Evolutionary conservation across 441 rosid genomes (phyloP), one percentile per base, ranked within the genome.

Genomic region (Syzygium malaccense): DNA sequence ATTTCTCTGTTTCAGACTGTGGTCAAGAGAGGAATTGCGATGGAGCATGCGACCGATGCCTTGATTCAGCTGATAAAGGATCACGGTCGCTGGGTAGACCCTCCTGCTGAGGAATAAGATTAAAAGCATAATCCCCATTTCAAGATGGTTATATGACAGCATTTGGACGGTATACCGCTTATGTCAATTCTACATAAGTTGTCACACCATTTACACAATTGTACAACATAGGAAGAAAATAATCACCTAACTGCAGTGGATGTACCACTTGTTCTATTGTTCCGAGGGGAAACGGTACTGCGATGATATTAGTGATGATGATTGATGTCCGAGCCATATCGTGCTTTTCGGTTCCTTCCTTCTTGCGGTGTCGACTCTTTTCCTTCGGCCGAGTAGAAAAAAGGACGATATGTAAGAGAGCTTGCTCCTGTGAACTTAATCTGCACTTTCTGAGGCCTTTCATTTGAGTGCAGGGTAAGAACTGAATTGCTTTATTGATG

Each of bases 1-100:
- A 33, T 55, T 32, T 78, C 55, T 85, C 64, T 86, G n/a, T 92
- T 91, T 62, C 96, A 98, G 99, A 95, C 95, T 83, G 99, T 98
- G 90, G 98, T 98, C 92, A 93, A 95, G 95, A 97, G 99, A 51
- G 99, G 96, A 68, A 96, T 96, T 23, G 98, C 94, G 30, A 98
- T 98, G 99, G 95, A 93, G 86, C 93, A 66, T 28, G 99, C 99
- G 53, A 98, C 99, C 0, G 96, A 96, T 88, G 98, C 99, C 32
- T 90, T 96, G 92, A 98, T 98, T 89, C 94, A 96, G 91, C 95
- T 98, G 66, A 96, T 98, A 88, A 98, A 96, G 93, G 99, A 98
- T 88, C 94, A 98, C 26, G 98, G 97, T 33, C 98, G 98, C 49
- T 98, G 99, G 99, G 96, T 93, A 1, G 98, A 98, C n/a, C 98